Evolutionary conservation across 306 rosid species (phyloP).

Genomic region (Pterocarpus macrocarpus): DNA sequence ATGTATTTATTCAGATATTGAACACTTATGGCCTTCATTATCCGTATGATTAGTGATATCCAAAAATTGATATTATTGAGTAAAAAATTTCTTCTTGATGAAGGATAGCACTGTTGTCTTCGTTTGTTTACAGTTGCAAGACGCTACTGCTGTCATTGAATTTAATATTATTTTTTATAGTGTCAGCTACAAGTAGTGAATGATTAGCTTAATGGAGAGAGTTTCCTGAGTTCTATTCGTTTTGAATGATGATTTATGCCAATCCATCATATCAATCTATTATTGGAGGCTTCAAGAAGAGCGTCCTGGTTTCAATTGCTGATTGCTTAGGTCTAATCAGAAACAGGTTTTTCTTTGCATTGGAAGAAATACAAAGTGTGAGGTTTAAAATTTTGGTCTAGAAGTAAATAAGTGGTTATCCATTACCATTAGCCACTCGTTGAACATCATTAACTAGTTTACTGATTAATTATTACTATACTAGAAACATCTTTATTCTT

Average conservation of each 20-base stretch:
- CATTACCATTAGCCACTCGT: too few species aligned
- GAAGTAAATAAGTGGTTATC: neutral
- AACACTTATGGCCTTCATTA: neutral
- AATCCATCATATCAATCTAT: neutral
- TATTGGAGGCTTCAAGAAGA: too few species aligned
- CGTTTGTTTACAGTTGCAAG: constrained; percentile 17
- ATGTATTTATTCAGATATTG: constrained; percentile 12
- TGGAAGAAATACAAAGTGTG: neutral
- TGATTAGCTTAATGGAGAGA: constrained; percentile 5
- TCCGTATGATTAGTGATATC: constrained; percentile 11
- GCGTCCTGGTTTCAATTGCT: neutral
- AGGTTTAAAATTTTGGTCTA: constrained; percentile 12
- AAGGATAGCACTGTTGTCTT: constrained; percentile 12
- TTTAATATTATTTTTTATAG: neutral
- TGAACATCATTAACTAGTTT: neutral
- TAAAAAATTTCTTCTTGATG: neutral
- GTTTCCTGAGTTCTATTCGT: constrained; percentile 28
- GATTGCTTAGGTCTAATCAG: constrained; percentile 16
- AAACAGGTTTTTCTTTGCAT: constrained; percentile 19
- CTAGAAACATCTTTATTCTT: too few species aligned
- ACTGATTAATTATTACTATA: too few species aligned
- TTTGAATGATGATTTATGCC: constrained; percentile 35
- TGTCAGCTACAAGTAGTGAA: constrained; percentile 36
- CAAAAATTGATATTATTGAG: neutral
- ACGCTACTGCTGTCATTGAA: constrained; percentile 8